Conservation (phyloP, 345 rosid genomes). For the Triadica sebifera region DNA sequence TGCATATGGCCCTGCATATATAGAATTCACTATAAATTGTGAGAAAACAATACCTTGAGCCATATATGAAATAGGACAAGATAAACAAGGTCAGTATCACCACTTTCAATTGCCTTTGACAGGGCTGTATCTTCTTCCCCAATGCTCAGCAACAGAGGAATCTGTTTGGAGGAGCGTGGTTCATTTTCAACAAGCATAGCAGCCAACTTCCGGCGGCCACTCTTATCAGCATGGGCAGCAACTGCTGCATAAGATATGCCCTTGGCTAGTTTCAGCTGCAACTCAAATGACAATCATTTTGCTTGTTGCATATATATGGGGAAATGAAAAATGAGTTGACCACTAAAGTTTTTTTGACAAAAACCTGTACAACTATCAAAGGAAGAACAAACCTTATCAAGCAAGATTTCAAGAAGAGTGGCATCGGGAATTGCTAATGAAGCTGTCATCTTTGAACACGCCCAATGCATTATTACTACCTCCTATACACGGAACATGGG, state of each 20-base stretch:
- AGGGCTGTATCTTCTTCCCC: conserved; percentile 95
- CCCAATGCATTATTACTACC: conserved; percentile 99
- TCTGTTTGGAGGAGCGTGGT: conserved; percentile 95
- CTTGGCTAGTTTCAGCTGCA: conserved; percentile 83
- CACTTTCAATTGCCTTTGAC: conserved; percentile 90
- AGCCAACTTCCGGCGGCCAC: conserved; percentile 85
- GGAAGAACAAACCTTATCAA: conserved; percentile 71
- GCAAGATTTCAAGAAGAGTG: conserved; percentile 79
- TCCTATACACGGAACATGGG: conserved; percentile 47
- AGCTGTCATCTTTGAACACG: conserved; percentile 90
- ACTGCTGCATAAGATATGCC: conserved; percentile 98
- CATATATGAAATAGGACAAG: conserved; percentile 95
- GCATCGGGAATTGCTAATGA: conserved; percentile 84
- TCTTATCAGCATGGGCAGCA: conserved; percentile 98
- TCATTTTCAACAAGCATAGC: conserved; percentile 97
- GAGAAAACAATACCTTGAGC: conserved; percentile 62
- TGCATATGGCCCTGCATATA: neutral
- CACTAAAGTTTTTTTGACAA: neutral
- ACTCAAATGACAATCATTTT: conserved; percentile 25
- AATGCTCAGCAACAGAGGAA: conserved; percentile 90
- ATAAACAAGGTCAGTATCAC: conserved; percentile 93
- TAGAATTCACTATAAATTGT: neutral
- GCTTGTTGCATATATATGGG: neutral
- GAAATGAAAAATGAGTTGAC: conserved; percentile 8
- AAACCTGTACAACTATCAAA: neutral